Base-by-base conservation (phyloP, 305 asterid species). In the Fraxinus paxiana region DNA sequence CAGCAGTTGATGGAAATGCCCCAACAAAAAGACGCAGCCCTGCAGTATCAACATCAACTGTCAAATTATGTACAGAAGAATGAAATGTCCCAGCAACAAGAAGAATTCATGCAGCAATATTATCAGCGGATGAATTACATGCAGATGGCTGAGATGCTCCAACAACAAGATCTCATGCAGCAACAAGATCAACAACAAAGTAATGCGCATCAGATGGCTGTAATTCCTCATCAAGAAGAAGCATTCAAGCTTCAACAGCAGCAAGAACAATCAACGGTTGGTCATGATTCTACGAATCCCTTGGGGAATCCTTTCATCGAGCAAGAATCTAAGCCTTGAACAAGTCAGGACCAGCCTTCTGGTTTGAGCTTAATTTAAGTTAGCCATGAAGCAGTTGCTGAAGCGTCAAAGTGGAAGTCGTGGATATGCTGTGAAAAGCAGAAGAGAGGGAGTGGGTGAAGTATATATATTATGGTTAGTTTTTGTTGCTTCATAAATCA, bases 291-390 rank as follows among this genome's bases (percentile, higher is more conserved):
- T 2, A 10, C 79, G 10, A 83, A 75, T 28, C 87, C 85, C 31
- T 83, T 87, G n/a, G 90, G 87, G 75, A 88, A 92, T 83, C 92
- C 97, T 24, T 91, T 91, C 74, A 73, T 46, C 24, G 89, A 86
- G 48, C 89, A 85, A 84, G 82, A 69, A 76, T 73, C 84, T 1
- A 33, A 79, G 71, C 41, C 89, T 15, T 30, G 70, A 77, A 81
- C 84, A 20, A 82, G 89, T 75, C 87, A 82, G 78, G 82, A 65
- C 63, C 84, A 69, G 56, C 13, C 89, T 73, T 76, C 82, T 34
- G 77, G 41, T 28, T 71, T 83, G 31, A 87, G 92, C 83, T 85
- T 84, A 35, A 83, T 90, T 70, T 88, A 81, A 86, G 51, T 71
- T 34, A 48, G 34, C 59, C 37, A 22, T 81, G 56, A 59, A 69